Percentiles rank a stretch among this genome's conserved stretches.
These are phyloP conservation scores for Aspergillus floridensis DNA, from an alignment of 2,329 filamentous ascomycete genomes.

Conservation along the genomic window DNA sequence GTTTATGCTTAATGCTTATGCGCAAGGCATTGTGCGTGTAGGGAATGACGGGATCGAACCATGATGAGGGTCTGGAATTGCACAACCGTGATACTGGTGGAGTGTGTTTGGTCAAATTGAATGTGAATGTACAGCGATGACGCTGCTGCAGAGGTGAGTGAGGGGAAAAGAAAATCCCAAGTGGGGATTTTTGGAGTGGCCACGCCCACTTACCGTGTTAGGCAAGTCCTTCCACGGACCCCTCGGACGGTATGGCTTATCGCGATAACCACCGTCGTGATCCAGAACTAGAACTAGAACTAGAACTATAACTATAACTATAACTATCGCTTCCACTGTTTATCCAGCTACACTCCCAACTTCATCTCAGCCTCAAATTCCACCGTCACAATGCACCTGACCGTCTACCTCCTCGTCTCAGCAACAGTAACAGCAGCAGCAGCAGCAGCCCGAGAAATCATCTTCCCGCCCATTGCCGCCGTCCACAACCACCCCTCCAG, in stretches of 20 bases:
- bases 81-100: background rate
- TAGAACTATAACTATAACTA: too few relatives aligned
- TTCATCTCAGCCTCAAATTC: too few relatives aligned
- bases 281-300: too few relatives aligned
- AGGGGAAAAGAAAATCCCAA: constrained; percentile 4
- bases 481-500: constrained; percentile 14
- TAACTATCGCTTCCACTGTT: too few relatives aligned
- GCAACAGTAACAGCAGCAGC: background rate
- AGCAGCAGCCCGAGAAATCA: constrained; percentile 22
- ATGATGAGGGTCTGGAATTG: too few relatives aligned
- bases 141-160: background rate
- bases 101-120: too few relatives aligned
- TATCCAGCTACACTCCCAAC: too few relatives aligned
- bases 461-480: constrained; percentile 28
- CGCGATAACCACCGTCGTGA: too few relatives aligned
- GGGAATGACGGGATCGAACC: background rate
- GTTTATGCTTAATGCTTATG: background rate
- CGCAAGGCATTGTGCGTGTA: background rate
- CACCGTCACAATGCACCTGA: background rate
- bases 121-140: background rate
- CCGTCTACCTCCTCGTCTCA: background rate
- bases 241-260: too few relatives aligned
- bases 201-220: too few relatives aligned
- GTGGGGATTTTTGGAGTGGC: constrained; percentile 5
- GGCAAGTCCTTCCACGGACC: too few relatives aligned